Percentiles rank a stretch among this genome's conserved stretches.
phyloP scores from a whole-genome alignment of 257 asterid genomes.

The Solanum arcanum region DNA sequence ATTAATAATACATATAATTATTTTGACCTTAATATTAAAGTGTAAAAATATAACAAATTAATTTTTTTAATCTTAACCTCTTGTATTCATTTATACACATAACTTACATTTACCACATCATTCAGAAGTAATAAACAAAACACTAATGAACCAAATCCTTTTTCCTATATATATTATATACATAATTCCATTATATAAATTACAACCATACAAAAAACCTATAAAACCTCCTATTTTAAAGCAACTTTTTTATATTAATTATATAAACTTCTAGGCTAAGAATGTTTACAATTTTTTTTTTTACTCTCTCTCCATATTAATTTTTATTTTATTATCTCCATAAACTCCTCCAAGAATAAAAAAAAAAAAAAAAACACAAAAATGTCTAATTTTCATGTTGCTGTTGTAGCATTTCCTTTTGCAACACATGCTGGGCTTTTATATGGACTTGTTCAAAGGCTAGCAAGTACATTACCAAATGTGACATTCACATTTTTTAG shows the following conservation, averaged over 20 bases:
- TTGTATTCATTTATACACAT: too few relatives aligned
- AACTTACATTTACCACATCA: too few relatives aligned
- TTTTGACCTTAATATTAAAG: too few relatives aligned
- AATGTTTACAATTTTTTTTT: not conserved
- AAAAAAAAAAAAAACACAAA: not conserved
- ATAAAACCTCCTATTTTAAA: not conserved
- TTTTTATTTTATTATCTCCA: not conserved
- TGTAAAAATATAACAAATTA: too few relatives aligned
- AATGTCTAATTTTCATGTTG: constrained; percentile 19
- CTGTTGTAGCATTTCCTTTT: constrained; percentile 46
- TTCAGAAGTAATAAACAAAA: too few relatives aligned
- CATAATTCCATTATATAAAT: not conserved
- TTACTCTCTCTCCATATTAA: not conserved
- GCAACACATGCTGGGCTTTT: constrained; percentile 44
- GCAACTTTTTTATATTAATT: not conserved
- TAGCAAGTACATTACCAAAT: constrained; percentile 25
- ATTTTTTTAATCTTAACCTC: too few relatives aligned
- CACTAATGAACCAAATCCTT: too few relatives aligned
- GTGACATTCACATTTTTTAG: constrained; percentile 26
- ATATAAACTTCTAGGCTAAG: not conserved
- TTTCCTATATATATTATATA: too few relatives aligned
- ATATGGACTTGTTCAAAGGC: constrained; percentile 26
- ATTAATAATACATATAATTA: too few relatives aligned
- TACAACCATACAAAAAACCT: not conserved
- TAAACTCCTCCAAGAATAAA: not conserved